These are phyloP conservation scores for Yamadazyma songkhlaensis DNA, from an alignment of 1,139 yeast genomes.

Conservation along the genomic window DNA sequence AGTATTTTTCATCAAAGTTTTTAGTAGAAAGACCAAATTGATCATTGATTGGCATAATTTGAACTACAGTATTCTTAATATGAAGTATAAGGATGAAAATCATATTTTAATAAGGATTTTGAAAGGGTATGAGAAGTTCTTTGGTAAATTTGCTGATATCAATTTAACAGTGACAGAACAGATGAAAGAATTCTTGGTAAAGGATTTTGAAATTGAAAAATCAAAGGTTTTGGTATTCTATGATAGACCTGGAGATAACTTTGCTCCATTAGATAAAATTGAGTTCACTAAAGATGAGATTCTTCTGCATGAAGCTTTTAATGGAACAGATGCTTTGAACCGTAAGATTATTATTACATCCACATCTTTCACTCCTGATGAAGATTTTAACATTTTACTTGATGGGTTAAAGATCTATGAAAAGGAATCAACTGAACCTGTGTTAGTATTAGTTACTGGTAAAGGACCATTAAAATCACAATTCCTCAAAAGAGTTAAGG, in stretches of 20 bases:
- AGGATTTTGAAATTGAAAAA: conserved; percentile 48
- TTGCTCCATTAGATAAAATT: conserved; percentile 43
- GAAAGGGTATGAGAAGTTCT: conserved; percentile 51
- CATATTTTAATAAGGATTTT: conserved; percentile 67
- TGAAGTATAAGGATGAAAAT: conserved; percentile 50
- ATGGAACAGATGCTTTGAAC: conserved; percentile 22
- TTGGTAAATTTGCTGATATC: conserved; percentile 56
- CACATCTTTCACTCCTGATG: conserved; percentile 96
- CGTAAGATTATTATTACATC: conserved; percentile 76
- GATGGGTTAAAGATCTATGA: conserved; percentile 69
- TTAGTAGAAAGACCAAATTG: conserved; percentile 59
- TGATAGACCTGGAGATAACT: conserved; percentile 74
- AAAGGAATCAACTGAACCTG: conserved; percentile 33
- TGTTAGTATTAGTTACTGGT: conserved; percentile 78
- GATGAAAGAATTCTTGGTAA: conserved; percentile 60
- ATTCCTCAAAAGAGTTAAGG: conserved; percentile 45
- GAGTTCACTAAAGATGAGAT: conserved; percentile 27
- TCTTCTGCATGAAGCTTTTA: conserved; percentile 40
- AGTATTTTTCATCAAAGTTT: conserved; percentile 49
- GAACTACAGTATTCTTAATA: conserved; percentile 77
- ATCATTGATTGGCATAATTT: conserved; percentile 96
- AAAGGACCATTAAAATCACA: conserved; percentile 77
- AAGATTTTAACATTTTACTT: conserved; percentile 70
- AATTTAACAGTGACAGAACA: conserved; percentile 79
- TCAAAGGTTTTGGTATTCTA: conserved; percentile 48